These are phyloP conservation scores for Sphaerobolus stellatus DNA, from an alignment of 1,284 basidiomycete genomes.

Conservation along the genomic window DNA sequence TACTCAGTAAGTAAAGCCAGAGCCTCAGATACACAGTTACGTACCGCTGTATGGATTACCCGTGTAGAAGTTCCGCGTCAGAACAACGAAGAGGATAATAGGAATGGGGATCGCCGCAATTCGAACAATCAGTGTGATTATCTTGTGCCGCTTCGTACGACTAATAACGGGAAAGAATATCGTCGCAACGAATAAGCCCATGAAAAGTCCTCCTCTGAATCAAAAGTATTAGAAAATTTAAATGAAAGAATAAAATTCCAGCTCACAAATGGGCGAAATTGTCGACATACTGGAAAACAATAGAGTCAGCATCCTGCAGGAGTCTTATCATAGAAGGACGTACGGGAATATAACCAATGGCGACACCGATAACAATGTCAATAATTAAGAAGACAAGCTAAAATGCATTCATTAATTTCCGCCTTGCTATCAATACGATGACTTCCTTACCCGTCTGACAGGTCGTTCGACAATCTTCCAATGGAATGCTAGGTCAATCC, in stretches of 20 bases:
- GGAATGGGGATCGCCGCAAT: conserved; percentile 72
- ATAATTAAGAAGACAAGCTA: conserved; percentile 79
- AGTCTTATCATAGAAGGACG: conserved; percentile 24
- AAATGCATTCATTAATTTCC: not conserved
- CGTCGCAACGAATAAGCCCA: conserved; percentile 82
- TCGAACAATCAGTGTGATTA: conserved; percentile 76
- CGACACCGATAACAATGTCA: conserved; percentile 83
- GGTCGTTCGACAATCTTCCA: conserved; percentile 88
- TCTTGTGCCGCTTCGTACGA: conserved; percentile 66
- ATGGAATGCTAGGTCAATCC: conserved; percentile 86
- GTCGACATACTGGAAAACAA: conserved; percentile 48
- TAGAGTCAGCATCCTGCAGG: conserved; percentile 12
- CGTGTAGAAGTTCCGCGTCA: conserved; percentile 88
- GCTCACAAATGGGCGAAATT: conserved; percentile 53
- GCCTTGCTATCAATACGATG: conserved; percentile 1
- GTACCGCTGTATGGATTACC: conserved; percentile 76
- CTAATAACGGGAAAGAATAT: conserved; percentile 90
- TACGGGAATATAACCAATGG: conserved; percentile 78
- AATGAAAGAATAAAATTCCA: not conserved
- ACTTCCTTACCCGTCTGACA: conserved; percentile 58
- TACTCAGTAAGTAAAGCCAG: conserved; percentile 3
- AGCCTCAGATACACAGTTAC: conserved; percentile 21
- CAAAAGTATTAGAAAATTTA: conserved; percentile 11
- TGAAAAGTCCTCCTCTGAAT: conserved; percentile 70
- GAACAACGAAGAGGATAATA: conserved; percentile 78